Evolutionary conservation across 2,329 filamentous ascomycete species (phyloP).

Genomic region (Trichoderma afroharzianum): DNA sequence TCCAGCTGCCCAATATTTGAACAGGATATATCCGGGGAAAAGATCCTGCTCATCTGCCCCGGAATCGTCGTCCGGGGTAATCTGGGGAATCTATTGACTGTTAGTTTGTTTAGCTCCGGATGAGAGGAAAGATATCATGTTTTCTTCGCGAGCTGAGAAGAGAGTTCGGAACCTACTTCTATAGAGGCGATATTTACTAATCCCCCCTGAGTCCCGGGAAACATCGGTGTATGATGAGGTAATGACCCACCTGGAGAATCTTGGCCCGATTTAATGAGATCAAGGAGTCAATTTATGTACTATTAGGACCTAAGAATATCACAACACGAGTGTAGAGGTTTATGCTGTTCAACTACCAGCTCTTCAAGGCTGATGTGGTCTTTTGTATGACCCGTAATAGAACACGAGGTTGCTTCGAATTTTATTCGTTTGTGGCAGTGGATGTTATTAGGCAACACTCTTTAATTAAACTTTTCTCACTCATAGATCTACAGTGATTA

Average conservation of each 20-base stretch:
- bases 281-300: not conserved
- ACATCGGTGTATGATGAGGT: not conserved
- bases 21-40: not conserved
- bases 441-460: not conserved
- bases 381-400: not conserved
- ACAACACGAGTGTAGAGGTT: not conserved
- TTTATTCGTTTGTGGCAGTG: not conserved
- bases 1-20: not conserved
- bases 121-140: not conserved
- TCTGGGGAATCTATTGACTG: not conserved
- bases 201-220: not conserved
- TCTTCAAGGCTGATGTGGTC: not conserved
- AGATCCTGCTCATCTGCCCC: not conserved
- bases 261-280: not conserved
- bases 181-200: not conserved
- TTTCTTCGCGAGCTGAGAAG: not conserved
- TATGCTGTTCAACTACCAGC: not conserved
- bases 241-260: not conserved
- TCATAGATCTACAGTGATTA: not conserved
- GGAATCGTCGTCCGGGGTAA: not conserved
- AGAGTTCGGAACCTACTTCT: not conserved
- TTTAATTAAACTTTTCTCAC: not conserved
- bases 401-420: not conserved
- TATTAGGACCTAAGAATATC: not conserved
- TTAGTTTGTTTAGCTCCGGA: not conserved